Percentiles rank a stretch among this genome's conserved stretches.
Evolutionary conservation across 2,329 filamentous ascomycete genomes (phyloP).

Genomic region (Pseudogymnoascus sp.): DNA sequence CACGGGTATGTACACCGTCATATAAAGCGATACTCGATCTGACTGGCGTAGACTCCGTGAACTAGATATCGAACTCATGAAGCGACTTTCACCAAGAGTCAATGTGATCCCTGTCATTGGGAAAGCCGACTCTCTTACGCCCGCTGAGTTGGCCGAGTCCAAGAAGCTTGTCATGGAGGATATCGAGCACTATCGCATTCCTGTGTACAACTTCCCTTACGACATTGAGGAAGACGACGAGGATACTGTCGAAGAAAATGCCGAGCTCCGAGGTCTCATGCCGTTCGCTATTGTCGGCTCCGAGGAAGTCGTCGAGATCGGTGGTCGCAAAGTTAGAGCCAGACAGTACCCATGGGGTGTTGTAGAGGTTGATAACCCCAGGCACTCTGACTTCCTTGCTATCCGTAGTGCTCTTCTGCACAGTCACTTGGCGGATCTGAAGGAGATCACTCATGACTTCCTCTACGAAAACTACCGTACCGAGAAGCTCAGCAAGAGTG

Average conservation of each 20-base stretch:
- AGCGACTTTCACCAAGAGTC: constrained; percentile 92
- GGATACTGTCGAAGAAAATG: constrained; percentile 98
- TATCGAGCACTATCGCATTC: constrained; percentile 98
- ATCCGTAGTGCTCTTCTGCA: constrained; percentile 94
- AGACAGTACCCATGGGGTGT: constrained; percentile 99
- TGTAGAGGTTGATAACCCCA: constrained; percentile 97
- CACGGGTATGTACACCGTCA: constrained; percentile 59
- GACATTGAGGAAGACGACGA: constrained; percentile 99
- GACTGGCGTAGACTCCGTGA: constrained; percentile 67
- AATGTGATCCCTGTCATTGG: constrained; percentile 99
- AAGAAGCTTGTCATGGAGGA: constrained; percentile 99
- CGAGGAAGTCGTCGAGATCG: constrained; percentile 90
- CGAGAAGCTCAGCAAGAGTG: constrained; percentile 99
- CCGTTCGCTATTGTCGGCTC: constrained; percentile 98
- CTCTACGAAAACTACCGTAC: constrained; percentile 99
- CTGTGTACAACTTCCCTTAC: constrained; percentile 99
- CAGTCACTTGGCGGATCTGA: constrained; percentile 94
- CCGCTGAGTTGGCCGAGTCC: constrained; percentile 91
- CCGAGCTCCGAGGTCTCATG: constrained; percentile 94
- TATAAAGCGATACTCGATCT: constrained; percentile 10
- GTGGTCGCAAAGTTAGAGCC: constrained; percentile 83
- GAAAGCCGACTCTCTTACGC: constrained; percentile 94
- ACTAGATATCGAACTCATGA: constrained; percentile 99
- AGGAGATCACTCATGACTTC: constrained; percentile 99
- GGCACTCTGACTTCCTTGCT: constrained; percentile 96